Evolutionary conservation across 305 asterid species (phyloP).

Genomic region (Ajuga reptans): DNA sequence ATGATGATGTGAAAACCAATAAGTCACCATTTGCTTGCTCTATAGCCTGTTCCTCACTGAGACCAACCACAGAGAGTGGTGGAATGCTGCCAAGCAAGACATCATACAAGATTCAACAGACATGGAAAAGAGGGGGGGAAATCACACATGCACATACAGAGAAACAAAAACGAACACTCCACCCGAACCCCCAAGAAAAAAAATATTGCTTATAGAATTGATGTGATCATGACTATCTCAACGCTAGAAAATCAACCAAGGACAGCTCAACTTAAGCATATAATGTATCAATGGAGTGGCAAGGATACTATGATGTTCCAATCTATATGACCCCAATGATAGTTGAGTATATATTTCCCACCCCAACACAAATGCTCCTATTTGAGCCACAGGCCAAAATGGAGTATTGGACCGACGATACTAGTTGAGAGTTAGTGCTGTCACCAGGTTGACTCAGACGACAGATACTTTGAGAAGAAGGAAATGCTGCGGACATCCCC

Average conservation of each 20-base stretch:
- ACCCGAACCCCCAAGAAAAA: no score
- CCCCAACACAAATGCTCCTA: not conserved
- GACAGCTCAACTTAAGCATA: not conserved
- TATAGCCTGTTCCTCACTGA: constrained; percentile 78
- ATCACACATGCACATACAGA: no score
- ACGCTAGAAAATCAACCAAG: not conserved
- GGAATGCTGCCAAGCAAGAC: constrained; percentile 74
- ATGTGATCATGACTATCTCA: constrained; percentile 1
- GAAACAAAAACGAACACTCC: not conserved
- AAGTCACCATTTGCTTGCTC: constrained; percentile 75
- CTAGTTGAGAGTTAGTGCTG: not conserved
- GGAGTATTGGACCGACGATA: not conserved
- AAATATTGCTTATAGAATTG: not conserved
- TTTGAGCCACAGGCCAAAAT: not conserved
- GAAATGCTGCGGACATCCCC: not conserved
- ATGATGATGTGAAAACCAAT: constrained; percentile 72
- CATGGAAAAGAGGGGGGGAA: not conserved
- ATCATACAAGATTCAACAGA: constrained; percentile 14
- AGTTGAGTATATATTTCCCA: not conserved
- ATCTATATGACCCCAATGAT: not conserved
- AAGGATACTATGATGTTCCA: not conserved
- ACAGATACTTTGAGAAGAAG: not conserved
- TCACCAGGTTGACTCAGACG: not conserved
- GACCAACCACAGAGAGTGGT: constrained; percentile 89
- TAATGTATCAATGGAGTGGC: not conserved